A percentile compares a stretch with the other conserved stretches of the same genome.
phyloP scores from a whole-genome alignment of 345 rosid genomes.

The Lenwebbia sp. region DNA sequence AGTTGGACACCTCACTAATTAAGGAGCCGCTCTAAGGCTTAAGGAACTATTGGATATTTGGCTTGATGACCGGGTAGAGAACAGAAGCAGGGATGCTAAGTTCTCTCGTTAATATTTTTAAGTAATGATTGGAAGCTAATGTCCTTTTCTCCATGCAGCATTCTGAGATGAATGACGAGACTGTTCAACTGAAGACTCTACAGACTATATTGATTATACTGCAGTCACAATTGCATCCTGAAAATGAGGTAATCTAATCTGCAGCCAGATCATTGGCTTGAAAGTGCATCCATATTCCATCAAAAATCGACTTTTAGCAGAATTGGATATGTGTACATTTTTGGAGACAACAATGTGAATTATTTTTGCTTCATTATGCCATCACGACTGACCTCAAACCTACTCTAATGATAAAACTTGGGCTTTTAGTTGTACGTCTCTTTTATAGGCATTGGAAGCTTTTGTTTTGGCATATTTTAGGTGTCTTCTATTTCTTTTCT shows the following conservation, averaged over 20 bases:
- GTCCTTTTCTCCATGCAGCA: constrained; percentile 47
- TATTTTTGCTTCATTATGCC: not conserved
- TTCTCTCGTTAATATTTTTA: not conserved
- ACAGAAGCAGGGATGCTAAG: not conserved
- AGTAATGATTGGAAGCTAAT: not conserved
- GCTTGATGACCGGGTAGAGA: not conserved
- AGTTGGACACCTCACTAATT: not conserved
- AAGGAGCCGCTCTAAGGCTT: not conserved
- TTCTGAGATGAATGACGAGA: constrained; percentile 92
- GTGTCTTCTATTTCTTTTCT: not conserved
- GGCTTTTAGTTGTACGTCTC: not conserved
- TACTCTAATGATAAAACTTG: not conserved
- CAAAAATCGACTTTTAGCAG: not conserved
- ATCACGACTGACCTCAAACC: not conserved
- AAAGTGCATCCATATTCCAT: not conserved
- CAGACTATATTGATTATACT: constrained; percentile 91
- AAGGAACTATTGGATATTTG: not conserved
- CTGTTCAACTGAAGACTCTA: constrained; percentile 81
- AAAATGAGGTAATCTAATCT: constrained; percentile 54
- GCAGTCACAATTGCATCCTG: constrained; percentile 87
- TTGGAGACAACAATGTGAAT: not conserved
- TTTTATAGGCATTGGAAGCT: not conserved
- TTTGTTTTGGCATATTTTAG: not conserved
- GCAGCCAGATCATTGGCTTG: not conserved
- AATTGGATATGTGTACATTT: not conserved